Evolutionary conservation across 2,329 filamentous ascomycete species (phyloP).

Genomic region (Beauveria brongniartii): DNA sequence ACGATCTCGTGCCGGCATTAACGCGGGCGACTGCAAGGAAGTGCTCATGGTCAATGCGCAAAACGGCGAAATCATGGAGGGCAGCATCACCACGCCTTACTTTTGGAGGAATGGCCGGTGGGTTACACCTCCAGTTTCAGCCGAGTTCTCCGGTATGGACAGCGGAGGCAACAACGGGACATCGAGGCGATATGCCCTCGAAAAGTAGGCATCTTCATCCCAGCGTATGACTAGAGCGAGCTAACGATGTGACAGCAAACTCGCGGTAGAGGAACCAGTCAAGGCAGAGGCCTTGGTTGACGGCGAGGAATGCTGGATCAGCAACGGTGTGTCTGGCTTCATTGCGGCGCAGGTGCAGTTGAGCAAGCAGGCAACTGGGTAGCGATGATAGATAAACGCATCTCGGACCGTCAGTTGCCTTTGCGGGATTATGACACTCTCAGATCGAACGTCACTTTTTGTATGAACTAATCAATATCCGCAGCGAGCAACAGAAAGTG

Average conservation of each 20-base stretch:
- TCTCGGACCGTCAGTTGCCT: not conserved
- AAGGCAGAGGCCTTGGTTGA: slow-evolving; percentile 51
- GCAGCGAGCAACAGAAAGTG: not conserved
- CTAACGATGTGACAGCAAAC: slow-evolving; percentile 28
- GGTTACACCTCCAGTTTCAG: slow-evolving; percentile 67
- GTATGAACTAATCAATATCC: not conserved
- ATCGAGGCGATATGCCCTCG: slow-evolving; percentile 74
- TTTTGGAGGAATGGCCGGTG: slow-evolving; percentile 66
- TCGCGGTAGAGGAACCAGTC: slow-evolving; percentile 61
- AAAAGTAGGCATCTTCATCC: slow-evolving; percentile 37
- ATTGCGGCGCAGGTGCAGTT: slow-evolving; percentile 38
- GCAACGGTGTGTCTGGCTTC: slow-evolving; percentile 81
- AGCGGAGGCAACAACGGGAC: slow-evolving; percentile 79
- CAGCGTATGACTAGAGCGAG: not conserved
- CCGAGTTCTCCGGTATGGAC: slow-evolving; percentile 29
- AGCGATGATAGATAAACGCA: not conserved
- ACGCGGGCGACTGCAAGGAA: slow-evolving; percentile 48
- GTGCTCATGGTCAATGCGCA: slow-evolving; percentile 62
- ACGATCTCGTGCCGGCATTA: slow-evolving; percentile 52
- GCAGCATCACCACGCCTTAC: slow-evolving; percentile 74
- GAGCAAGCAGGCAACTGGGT: not conserved
- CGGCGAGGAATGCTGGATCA: slow-evolving; percentile 79
- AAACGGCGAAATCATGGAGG: slow-evolving; percentile 69
- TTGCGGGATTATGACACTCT: not conserved
- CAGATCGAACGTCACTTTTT: not conserved